phyloP scores from a whole-genome alignment of 148 eudicot species.

The Camellia japonica region DNA sequence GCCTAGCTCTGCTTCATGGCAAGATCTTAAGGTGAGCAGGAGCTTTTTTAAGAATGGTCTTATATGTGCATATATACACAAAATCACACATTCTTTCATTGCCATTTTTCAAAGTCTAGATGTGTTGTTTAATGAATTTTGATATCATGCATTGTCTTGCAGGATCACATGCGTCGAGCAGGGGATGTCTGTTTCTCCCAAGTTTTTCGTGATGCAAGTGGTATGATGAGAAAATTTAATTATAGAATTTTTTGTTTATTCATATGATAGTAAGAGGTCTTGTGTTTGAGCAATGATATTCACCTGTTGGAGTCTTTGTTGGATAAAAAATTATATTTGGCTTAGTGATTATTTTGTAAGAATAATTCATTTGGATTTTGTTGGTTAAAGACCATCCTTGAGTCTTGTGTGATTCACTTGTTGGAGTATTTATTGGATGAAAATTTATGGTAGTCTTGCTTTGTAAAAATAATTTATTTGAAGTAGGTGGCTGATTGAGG shows the following conservation, averaged over 20 bases:
- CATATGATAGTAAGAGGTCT: neutral
- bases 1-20: slow-evolving; percentile 98
- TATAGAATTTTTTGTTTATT: neutral
- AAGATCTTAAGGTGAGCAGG: slow-evolving; percentile 82
- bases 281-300: neutral
- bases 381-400: neutral
- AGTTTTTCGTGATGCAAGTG: slow-evolving; percentile 82
- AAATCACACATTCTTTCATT: neutral
- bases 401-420: neutral
- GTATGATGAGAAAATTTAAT: slow-evolving; percentile 27
- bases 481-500: neutral
- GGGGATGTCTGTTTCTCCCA: slow-evolving; percentile 98
- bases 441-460: too few species aligned
- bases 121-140: neutral
- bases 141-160: slow-evolving; percentile 13
- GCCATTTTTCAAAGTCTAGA: neutral
- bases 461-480: neutral
- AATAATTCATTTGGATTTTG: neutral
- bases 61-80: neutral
- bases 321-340: neutral
- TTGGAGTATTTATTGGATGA: too few species aligned
- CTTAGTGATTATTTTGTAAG: neutral
- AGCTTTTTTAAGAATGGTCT: slow-evolving; percentile 1
- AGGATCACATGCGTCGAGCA: slow-evolving; percentile 99
- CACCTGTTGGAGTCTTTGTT: neutral